Evolutionary conservation across 306 rosid genomes (phyloP).

Genomic region (Herpetospermum pedunculosum): DNA sequence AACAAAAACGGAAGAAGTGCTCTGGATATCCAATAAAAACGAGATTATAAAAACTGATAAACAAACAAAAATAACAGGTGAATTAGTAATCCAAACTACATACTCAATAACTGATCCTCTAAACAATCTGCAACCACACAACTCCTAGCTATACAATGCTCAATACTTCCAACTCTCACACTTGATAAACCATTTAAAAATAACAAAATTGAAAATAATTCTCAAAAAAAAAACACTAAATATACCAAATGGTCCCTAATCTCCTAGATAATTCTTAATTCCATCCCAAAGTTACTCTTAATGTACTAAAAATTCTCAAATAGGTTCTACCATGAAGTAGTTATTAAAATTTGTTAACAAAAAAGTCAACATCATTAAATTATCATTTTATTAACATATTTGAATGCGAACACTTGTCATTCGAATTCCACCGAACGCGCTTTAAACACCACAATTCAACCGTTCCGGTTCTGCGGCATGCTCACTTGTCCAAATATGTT

Average conservation of each 20-base stretch:
- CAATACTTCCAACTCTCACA: neutral
- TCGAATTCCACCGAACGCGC: too few species aligned
- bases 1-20: neutral
- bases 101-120: neutral
- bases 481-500: neutral
- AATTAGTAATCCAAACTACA: neutral
- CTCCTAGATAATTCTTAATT: neutral
- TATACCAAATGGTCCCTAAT: neutral
- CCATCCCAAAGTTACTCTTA: neutral
- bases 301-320: neutral
- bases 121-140: neutral
- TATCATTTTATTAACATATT: too few species aligned
- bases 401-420: neutral
- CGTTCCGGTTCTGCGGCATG: neutral
- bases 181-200: neutral
- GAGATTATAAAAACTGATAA: neutral
- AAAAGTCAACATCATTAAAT: neutral
- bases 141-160: neutral
- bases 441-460: too few species aligned
- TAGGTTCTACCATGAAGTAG: neutral
- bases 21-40: slow-evolving; percentile 6
- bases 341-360: neutral
- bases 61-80: neutral
- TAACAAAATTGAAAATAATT: neutral
- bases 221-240: neutral